phyloP scores from a whole-genome alignment of 345 rosid genomes.

The Angophora floribunda region DNA sequence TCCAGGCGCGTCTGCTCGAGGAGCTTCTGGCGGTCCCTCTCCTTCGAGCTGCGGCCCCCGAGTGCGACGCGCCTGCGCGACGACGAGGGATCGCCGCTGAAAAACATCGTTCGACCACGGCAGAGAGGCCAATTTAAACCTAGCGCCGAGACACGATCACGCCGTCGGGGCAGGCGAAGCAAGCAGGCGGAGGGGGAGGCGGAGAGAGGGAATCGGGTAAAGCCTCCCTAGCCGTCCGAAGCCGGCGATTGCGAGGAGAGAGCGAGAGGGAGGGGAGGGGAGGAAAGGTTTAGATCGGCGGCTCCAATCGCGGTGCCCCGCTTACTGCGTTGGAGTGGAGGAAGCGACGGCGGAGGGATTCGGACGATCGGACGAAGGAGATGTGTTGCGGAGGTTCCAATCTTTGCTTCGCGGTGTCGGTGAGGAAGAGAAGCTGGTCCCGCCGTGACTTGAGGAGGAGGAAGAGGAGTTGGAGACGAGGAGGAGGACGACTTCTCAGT shows the following conservation, averaged over 20 bases:
- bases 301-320: not conserved
- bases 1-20: constrained; percentile 89
- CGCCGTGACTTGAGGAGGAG: not conserved
- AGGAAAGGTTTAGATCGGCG: not conserved
- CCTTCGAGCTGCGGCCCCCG: constrained; percentile 97
- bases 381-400: not conserved
- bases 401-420: not conserved
- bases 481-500: not conserved
- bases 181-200: too few relatives aligned
- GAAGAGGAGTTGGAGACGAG: not conserved
- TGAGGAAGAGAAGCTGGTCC: not conserved
- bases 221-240: not conserved
- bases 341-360: not conserved
- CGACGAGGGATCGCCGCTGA: constrained; percentile 86
- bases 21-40: constrained; percentile 94
- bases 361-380: not conserved
- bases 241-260: not conserved
- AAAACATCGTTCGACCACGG: constrained; percentile 41
- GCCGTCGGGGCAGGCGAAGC: not conserved
- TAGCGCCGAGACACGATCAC: not conserved
- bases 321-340: not conserved
- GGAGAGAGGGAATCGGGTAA: not conserved
- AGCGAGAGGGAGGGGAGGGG: not conserved
- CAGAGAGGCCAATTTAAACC: not conserved
- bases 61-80: constrained; percentile 94